Evolutionary conservation across 345 rosid species (phyloP).

Genomic region (Eucalyptus erythrocorys): DNA sequence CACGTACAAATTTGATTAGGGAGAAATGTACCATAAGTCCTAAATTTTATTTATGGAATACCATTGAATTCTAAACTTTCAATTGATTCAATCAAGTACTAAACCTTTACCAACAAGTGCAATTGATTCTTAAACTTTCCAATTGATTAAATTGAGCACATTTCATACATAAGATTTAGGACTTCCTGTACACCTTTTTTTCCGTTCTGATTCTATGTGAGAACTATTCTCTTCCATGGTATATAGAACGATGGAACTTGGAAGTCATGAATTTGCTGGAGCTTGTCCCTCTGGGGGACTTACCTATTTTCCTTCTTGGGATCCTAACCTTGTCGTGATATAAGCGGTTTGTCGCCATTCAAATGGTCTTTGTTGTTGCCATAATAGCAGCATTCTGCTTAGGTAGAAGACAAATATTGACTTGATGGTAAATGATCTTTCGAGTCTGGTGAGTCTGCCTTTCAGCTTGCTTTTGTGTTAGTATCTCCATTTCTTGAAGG

Average conservation of each 20-base stretch:
- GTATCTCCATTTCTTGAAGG: not conserved
- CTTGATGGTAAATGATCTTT: constrained; percentile 61
- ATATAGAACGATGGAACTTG: not conserved
- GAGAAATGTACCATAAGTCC: not conserved
- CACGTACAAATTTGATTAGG: not conserved
- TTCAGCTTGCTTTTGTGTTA: not conserved
- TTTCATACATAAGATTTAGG: not conserved
- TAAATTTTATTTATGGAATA: not conserved
- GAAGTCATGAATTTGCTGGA: not conserved
- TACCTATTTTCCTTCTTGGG: not conserved
- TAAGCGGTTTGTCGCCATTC: not conserved
- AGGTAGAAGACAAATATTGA: constrained; percentile 57
- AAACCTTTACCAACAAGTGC: not conserved
- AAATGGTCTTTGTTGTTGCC: not conserved
- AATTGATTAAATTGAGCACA: not conserved
- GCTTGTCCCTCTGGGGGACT: not conserved
- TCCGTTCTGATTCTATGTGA: too few species aligned
- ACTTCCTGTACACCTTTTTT: not conserved
- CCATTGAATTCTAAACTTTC: not conserved
- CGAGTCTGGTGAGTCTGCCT: constrained; percentile 40
- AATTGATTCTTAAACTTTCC: not conserved
- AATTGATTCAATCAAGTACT: not conserved
- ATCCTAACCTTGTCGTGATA: not conserved
- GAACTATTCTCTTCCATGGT: not conserved
- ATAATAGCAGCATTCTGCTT: constrained; percentile 49